Conservation (phyloP, 257 asterid species). For the Echium plantagineum region DNA sequence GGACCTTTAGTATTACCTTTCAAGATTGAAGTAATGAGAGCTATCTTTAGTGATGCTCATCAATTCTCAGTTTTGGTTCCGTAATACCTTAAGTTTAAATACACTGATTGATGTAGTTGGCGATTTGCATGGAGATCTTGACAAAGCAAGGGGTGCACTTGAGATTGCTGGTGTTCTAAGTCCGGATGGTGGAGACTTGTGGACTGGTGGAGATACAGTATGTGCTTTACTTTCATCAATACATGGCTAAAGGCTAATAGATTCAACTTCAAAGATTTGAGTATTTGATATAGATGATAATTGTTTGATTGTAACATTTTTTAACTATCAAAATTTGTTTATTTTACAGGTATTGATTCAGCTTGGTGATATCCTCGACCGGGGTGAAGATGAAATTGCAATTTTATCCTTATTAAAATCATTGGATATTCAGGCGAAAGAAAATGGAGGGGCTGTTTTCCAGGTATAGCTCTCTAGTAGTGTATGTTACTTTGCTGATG, state of each 20-base stretch:
- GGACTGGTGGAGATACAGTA: constrained; percentile 94
- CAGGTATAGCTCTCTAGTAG: constrained; percentile 42
- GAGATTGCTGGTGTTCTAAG: constrained; percentile 83
- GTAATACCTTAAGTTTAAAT: not conserved
- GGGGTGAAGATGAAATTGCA: constrained; percentile 96
- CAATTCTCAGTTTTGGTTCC: not conserved
- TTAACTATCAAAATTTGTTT: not conserved
- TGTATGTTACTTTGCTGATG: not conserved
- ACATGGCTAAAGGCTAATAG: not conserved
- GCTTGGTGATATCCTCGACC: constrained; percentile 89
- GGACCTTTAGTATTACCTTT: too few relatives aligned
- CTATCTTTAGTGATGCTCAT: not conserved
- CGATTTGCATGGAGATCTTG: constrained; percentile 93
- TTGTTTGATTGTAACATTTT: not conserved
- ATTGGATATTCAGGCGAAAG: constrained; percentile 74
- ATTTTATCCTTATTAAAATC: constrained; percentile 76
- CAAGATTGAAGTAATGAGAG: not conserved
- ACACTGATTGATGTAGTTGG: constrained; percentile 42
- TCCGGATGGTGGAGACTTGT: constrained; percentile 58
- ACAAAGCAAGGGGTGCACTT: constrained; percentile 83
- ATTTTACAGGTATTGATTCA: constrained; percentile 63
- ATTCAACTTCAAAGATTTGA: not conserved
- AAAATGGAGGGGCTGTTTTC: constrained; percentile 91
- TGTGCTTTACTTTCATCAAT: constrained; percentile 9
- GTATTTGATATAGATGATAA: not conserved